A percentile compares a stretch with the other conserved stretches of the same genome.
phyloP scores from a whole-genome alignment of 1,284 basidiomycete genomes.

The Sutorius eximius region DNA sequence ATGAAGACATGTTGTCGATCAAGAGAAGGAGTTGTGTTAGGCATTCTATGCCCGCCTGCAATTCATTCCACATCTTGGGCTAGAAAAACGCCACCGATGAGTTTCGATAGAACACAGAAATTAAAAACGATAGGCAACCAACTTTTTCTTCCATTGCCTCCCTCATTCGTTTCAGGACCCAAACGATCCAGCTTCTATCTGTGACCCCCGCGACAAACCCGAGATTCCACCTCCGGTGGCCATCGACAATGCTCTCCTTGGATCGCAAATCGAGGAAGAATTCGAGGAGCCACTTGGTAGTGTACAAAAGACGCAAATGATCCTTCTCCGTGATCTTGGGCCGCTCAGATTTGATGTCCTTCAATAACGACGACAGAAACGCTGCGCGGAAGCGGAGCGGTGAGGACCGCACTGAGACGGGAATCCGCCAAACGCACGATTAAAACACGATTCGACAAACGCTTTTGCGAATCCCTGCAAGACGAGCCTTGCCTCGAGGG shows the following conservation, averaged over 20 bases:
- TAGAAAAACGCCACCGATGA: slow-evolving; percentile 34
- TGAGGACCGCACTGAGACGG: slow-evolving; percentile 12
- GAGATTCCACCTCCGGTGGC: slow-evolving; percentile 56
- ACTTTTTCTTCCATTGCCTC: slow-evolving; percentile 89
- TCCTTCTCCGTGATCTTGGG: slow-evolving; percentile 89
- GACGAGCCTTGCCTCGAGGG: slow-evolving; percentile 65
- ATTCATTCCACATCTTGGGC: slow-evolving; percentile 90
- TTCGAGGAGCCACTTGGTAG: slow-evolving; percentile 87
- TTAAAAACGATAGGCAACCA: slow-evolving; percentile 16
- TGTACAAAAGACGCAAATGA: slow-evolving; percentile 79
- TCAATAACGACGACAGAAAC: slow-evolving; percentile 81
- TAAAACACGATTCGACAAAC: slow-evolving; percentile 83
- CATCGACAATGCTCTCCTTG: slow-evolving; percentile 40
- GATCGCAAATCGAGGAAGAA: slow-evolving; percentile 72
- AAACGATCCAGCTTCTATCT: slow-evolving; percentile 82
- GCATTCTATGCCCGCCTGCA: slow-evolving; percentile 92
- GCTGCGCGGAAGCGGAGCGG: slow-evolving; percentile 45
- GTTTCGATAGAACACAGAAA: slow-evolving; percentile 7
- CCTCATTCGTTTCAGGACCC: slow-evolving; percentile 87
- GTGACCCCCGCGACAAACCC: slow-evolving; percentile 81
- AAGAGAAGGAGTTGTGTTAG: slow-evolving; percentile 85
- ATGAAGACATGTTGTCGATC: slow-evolving; percentile 65
- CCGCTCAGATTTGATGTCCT: slow-evolving; percentile 89
- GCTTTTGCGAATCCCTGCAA: slow-evolving; percentile 68
- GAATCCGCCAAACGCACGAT: slow-evolving; percentile 57